Base-by-base conservation (phyloP, 1,284 basidiomycete species). In the Pseudozyma sp. region DNA sequence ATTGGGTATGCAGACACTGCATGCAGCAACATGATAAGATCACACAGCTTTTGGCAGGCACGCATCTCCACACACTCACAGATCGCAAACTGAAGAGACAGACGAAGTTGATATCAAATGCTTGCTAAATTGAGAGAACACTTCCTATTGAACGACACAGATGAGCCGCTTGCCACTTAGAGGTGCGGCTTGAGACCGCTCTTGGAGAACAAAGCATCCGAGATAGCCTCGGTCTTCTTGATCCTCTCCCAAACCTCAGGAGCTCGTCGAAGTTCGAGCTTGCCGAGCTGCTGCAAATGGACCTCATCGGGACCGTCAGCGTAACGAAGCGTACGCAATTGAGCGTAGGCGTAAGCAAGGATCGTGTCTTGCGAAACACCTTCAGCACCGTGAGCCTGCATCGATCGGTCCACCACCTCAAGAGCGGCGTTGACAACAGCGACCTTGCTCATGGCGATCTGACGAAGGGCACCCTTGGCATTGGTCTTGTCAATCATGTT, bases 371-470 rank as follows among this genome's bases (percentile, higher is more conserved):
- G 94, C 53, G 89, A 93, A 59, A 99, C 87, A 64, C 96, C 96
- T 86, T 97, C 96, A 25, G 94, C 96, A 61, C 96, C 96, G 83
- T 93, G 76, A 6, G 78, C 89, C 88, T 99, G 96, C 72, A 99
- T 98, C 1, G 94, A 92, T 42, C 94, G 91, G 87, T 99, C 97
- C 57, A 98, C 89, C 60, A 99, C 92, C 36, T 88, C 87, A 57
- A 93, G 88, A 0, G 95, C 94, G 90, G 96, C 93, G 0, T 89
- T 89, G 31, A 95, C 95, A 6, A 98, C 94, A 0, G 70, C 77
- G 10, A 93, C 95, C 89, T 99, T 99, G 62, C 94, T 93, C 76
- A 97, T 93, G 44, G 93, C 95, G 81, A 99, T 99, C 86, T 98
- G 96, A 86, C 95, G 95, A 86, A 97, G 85, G 0, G 97, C 96